Percentiles rank a stretch among this genome's conserved stretches.
Conservation (phyloP, 2,329 filamentous ascomycete species). For the Huntiella moniliformis region DNA sequence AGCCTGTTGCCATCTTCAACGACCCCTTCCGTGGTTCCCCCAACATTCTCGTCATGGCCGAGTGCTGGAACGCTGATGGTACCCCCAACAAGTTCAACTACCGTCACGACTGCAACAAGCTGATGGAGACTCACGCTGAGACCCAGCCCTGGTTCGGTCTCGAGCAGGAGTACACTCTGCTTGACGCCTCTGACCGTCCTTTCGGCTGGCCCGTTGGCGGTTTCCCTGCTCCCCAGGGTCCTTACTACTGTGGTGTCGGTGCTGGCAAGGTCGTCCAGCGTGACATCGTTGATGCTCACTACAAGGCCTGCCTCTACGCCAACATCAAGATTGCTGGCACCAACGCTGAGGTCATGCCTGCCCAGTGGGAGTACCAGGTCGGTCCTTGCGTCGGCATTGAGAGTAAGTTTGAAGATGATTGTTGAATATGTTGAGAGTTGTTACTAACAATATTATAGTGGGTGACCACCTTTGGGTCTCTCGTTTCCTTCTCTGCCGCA, state of each 20-base stretch:
- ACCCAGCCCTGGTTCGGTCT: slow-evolving; percentile 94
- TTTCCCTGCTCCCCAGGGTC: slow-evolving; percentile 81
- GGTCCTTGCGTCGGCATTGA: slow-evolving; percentile 75
- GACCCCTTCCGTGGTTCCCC: slow-evolving; percentile 78
- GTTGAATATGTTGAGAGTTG: not conserved
- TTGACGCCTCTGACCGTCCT: slow-evolving; percentile 69
- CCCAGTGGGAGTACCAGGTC: slow-evolving; percentile 86
- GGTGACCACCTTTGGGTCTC: slow-evolving; percentile 89
- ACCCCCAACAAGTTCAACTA: slow-evolving; percentile 98
- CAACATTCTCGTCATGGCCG: slow-evolving; percentile 86
- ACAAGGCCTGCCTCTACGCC: slow-evolving; percentile 52
- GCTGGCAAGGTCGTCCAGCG: slow-evolving; percentile 94
- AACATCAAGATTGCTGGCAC: slow-evolving; percentile 90
- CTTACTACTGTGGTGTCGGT: slow-evolving; percentile 84
- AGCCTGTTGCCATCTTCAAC: slow-evolving; percentile 72
- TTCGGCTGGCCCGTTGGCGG: slow-evolving; percentile 56
- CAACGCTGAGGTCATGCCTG: slow-evolving; percentile 97
- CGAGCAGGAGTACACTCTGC: slow-evolving; percentile 75
- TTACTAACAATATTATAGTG: slow-evolving; percentile 32
- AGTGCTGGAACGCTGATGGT: slow-evolving; percentile 88
- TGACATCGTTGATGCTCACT: slow-evolving; percentile 69
- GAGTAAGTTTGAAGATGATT: slow-evolving; percentile 32
- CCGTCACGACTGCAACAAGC: slow-evolving; percentile 74
- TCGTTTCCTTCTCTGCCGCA: slow-evolving; percentile 68
- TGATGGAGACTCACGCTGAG: slow-evolving; percentile 72